Conservation (phyloP, 176 grass and related monocot genomes). For the Paspalum notatum region DNA sequence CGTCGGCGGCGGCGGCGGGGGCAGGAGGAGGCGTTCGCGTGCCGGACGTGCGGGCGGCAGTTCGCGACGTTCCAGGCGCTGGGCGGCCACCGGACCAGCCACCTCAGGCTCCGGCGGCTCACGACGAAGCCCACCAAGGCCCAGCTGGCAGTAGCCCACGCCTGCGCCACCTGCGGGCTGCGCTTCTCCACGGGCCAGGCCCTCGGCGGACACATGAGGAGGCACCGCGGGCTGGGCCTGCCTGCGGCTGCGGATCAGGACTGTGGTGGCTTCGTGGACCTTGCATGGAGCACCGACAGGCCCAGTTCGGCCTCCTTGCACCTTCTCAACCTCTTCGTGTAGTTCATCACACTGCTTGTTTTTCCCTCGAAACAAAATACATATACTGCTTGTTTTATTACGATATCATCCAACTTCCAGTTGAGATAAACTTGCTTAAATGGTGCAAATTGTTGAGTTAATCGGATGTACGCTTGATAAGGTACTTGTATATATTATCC, state of each 20-base stretch:
- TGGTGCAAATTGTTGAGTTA: too few relatives aligned
- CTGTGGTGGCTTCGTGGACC: too few relatives aligned
- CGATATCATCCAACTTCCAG: too few relatives aligned
- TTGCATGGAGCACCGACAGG: background rate
- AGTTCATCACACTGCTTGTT: background rate
- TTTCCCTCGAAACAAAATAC: too few relatives aligned
- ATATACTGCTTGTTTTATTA: too few relatives aligned
- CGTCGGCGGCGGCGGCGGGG: background rate
- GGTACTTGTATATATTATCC: too few relatives aligned
- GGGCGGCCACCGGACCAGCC: constrained; percentile 77
- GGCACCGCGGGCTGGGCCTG: background rate
- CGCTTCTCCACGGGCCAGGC: constrained; percentile 8
- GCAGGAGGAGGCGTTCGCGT: background rate
- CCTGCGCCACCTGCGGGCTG: background rate
- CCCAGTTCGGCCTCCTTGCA: background rate
- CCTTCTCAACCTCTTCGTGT: background rate
- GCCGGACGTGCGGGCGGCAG: constrained; percentile 55
- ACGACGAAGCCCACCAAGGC: background rate
- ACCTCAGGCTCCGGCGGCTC: constrained; percentile 12
- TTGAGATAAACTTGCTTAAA: too few relatives aligned
- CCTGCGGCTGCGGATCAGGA: too few relatives aligned
- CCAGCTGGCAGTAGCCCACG: background rate
- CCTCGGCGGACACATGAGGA: background rate
- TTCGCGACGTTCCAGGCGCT: constrained; percentile 74
- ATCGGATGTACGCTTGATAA: too few relatives aligned